Evolutionary conservation across 257 asterid species (phyloP).

Genomic region (Ilex aquifolium): DNA sequence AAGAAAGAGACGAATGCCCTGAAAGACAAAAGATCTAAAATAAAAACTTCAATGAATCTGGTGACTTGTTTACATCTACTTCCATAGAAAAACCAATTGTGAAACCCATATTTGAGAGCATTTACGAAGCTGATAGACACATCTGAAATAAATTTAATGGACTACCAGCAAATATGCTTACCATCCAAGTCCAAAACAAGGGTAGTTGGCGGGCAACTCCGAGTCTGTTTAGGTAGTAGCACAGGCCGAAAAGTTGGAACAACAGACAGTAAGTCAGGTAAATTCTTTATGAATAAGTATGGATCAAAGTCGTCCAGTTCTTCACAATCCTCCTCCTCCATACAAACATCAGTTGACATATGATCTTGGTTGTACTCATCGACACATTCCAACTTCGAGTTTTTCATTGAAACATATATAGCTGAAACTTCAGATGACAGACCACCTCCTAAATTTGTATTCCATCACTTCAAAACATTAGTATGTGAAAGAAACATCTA

Average conservation of each 20-base stretch:
- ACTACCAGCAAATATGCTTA: slow-evolving; percentile 21
- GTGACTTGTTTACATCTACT: too few relatives aligned
- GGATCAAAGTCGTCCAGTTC: slow-evolving; percentile 94
- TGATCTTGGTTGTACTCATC: slow-evolving; percentile 77
- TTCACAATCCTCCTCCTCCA: slow-evolving; percentile 67
- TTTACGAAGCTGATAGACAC: too few relatives aligned
- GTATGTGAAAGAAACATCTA: slow-evolving; percentile 7
- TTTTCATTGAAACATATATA: slow-evolving; percentile 57
- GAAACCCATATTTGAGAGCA: too few relatives aligned
- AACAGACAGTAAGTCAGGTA: slow-evolving; percentile 74
- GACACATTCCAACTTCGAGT: slow-evolving; percentile 68
- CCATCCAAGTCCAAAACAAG: slow-evolving; percentile 97
- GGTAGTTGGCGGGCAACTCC: slow-evolving; percentile 94
- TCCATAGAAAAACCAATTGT: too few relatives aligned
- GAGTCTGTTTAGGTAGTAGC: slow-evolving; percentile 81
- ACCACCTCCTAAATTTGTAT: slow-evolving; percentile 46
- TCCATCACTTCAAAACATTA: slow-evolving; percentile 14
- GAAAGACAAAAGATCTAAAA: too few relatives aligned
- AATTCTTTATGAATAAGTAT: slow-evolving; percentile 76
- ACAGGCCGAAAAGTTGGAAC: slow-evolving; percentile 80
- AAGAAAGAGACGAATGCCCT: too few relatives aligned
- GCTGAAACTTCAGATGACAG: slow-evolving; percentile 66
- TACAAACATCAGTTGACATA: slow-evolving; percentile 46
- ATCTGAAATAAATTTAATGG: too few relatives aligned
- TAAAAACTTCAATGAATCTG: too few relatives aligned